Evolutionary conservation across 352 stramenopile genomes (phyloP), one percentile per base, ranked within the genome.

Genomic region (Phytopythium mirpurense): DNA sequence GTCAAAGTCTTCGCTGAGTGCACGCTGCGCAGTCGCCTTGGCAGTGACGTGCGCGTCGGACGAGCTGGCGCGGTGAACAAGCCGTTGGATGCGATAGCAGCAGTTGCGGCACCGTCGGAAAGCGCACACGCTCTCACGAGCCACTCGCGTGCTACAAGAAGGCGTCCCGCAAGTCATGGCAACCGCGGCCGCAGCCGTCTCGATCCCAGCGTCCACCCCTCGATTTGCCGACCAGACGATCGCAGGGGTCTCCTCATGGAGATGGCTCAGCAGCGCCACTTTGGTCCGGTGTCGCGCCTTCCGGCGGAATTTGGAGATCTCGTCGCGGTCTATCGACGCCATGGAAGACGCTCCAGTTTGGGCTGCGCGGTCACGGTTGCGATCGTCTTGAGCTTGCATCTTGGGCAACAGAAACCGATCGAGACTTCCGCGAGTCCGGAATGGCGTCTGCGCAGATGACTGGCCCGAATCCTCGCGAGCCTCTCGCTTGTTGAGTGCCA

Each of bases 221-320:
- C 68, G 60, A 19, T 83, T 79, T 12, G 79, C 70, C 9, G 79
- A 77, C 79, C 79, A 90, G 36, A 88, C 69, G 23, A 81, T 63
- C 3, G 63, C 53, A 23, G 68, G 57, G 1, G 52, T 70, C 49
- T 80, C 70, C 21, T 67, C 58, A 19, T 76, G 43, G 7, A 86
- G 46, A 53, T 86, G 68, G 6, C 69, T 57, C 9, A 74, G 55
- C 18, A 90, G 63, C 12, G 51, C 47, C 37, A 86, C 29, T 46
- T 90, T 90, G 23, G 70, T 81, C 54, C 80, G 61, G 27, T 90
- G 65, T 0, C 79, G 74, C 21, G 70, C 76, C 35, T 83, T 84
- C 21, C 78, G 63, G 18, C 79, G 76, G 54, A 86, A 88, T 36
- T 83, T 81, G 48, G 69, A 59, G 16, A 65, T 54, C n/a, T 62